Evolutionary conservation across 805 yeast species (phyloP), one percentile per base, ranked within the genome.

Genomic region (Middelhovenomyces tepae): DNA sequence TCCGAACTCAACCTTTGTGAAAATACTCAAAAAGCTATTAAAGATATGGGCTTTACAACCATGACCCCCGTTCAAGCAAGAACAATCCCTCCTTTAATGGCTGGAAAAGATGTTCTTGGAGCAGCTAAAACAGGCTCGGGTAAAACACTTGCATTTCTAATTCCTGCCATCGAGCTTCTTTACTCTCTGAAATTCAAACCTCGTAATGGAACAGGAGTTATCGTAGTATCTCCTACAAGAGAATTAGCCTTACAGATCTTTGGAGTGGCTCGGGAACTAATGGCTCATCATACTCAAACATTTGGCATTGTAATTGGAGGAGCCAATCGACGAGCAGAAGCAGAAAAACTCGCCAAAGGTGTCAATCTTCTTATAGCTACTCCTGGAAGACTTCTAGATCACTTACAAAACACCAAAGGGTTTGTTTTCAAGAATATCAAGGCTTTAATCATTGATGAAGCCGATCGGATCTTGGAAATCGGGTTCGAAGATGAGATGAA

Each of bases 81-180:
- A 60, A 86, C 98, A 8, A 91, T 91, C 36, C 97, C 98, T 5
- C 97, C 98, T 7, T 67, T 91, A 42, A 62, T 93, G 43, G 96
- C 97, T 1, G 98, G 98, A 27, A 75, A 89, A 48, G 99, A 91
- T 60, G 97, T 93, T 14, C 69, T 91, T 35, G 99, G 98, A 46
- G 98, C 98, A n/a, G 99, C 99, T 37, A 89, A 87, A 63, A 91
- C 99, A 2, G 99, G 99, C 35, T 86, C 96, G 1, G 99, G 99
- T 56, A 91, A 91, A 64, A 91, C 99, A 0, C 64, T 93, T 40
- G 97, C 99, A 7, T 91, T 91, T 49, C 65, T 91, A 51, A 71
- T 91, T 39, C 99, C 99, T 9, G 98, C 98, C 20, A 79, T 91
- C 44, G 98, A 91, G 62, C 64, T 86, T 63, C 68, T 91, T 35